Evolutionary conservation across 352 stramenopile species (phyloP), one percentile per base, ranked within the genome.

Genomic region (Pythium plurisporium): DNA sequence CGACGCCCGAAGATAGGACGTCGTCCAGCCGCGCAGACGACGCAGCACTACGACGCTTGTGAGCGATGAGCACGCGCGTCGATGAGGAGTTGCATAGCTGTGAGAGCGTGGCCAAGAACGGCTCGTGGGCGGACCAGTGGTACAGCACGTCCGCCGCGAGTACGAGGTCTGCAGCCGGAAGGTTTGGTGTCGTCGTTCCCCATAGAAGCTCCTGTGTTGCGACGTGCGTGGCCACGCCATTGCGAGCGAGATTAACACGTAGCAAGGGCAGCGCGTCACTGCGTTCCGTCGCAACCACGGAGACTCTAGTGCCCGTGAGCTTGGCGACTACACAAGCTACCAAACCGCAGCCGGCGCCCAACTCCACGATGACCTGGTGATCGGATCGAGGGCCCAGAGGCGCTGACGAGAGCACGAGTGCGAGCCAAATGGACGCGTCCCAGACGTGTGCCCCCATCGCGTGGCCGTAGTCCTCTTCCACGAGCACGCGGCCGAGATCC

Each of bases 361-460:
- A 59, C 41, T 83, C 74, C 27, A 82, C 49, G 43, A 81, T 69
- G 2, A 17, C 17, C 10, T n/a, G n/a, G 34, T 5, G n/a, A 48
- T 14, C 17, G 17, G 17, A 19, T 14, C 12, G 36, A 0, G 11
- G 14, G 43, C 25, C 34, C 20, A 51, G 27, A 15, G 1, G 19
- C 9, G 14, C 4, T 15, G 44, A 29, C 15, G 14, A 36, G 22
- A 51, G 44, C 26, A 38, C 15, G n/a, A 85, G 45, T 6, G 67
- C 51, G 29, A 90, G 62, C 37, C 78, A 62, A 27, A 90, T 74
- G 5, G 71, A 82, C 2, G 79, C 77, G 48, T 90, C 79, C 79
- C 79, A 90, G 17, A 87, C 55, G 44, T 88, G 75, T 1, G 79
- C 69, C 1, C 74, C 79, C 79, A 90, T 90, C 9, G 73, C 58